A percentile compares a stretch with the other conserved stretches of the same genome.
Evolutionary conservation across 2,329 filamentous ascomycete species (phyloP).

Genomic region (Trichophaea hybrida): DNA sequence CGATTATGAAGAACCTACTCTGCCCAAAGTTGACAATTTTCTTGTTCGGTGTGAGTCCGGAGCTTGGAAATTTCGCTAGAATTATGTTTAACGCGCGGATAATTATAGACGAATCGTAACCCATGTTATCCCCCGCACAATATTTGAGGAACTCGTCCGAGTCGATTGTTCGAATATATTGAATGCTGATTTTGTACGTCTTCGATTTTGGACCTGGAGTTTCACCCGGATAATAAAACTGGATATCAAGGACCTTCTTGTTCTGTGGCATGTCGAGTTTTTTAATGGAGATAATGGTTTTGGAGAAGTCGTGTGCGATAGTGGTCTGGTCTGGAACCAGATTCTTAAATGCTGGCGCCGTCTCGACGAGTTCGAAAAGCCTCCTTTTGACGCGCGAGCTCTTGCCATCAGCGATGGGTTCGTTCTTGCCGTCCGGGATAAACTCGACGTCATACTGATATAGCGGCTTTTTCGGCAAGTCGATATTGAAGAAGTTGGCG

Average conservation of each 20-base stretch:
- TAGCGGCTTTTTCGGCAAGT: conserved; percentile 30
- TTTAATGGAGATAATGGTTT: conserved; percentile 30
- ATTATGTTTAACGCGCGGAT: conserved; percentile 47
- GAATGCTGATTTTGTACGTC: not conserved
- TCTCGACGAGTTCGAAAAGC: conserved; percentile 36
- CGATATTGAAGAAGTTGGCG: conserved; percentile 34
- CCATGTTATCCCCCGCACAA: not conserved
- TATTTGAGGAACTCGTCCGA: not conserved
- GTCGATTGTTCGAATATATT: conserved; percentile 2
- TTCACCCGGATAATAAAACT: conserved; percentile 28
- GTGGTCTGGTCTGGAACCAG: conserved; percentile 25
- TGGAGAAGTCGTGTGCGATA: conserved; percentile 33
- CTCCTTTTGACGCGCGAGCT: conserved; percentile 34
- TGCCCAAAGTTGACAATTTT: conserved; percentile 37
- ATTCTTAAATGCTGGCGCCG: conserved; percentile 26
- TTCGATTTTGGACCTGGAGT: conserved; percentile 28
- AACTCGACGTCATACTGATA: conserved; percentile 34
- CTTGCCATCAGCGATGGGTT: conserved; percentile 32
- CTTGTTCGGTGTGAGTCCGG: conserved; percentile 17
- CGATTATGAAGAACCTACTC: conserved; percentile 41
- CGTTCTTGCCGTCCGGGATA: conserved; percentile 28
- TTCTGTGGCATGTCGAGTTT: conserved; percentile 18
- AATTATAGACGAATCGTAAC: conserved; percentile 24
- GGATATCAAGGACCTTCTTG: conserved; percentile 31
- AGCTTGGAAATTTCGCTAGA: conserved; percentile 37